These are phyloP conservation scores for Pleurotus ostreatus DNA, from an alignment of 768 basidiomycete genomes.

Conservation along the genomic window DNA sequence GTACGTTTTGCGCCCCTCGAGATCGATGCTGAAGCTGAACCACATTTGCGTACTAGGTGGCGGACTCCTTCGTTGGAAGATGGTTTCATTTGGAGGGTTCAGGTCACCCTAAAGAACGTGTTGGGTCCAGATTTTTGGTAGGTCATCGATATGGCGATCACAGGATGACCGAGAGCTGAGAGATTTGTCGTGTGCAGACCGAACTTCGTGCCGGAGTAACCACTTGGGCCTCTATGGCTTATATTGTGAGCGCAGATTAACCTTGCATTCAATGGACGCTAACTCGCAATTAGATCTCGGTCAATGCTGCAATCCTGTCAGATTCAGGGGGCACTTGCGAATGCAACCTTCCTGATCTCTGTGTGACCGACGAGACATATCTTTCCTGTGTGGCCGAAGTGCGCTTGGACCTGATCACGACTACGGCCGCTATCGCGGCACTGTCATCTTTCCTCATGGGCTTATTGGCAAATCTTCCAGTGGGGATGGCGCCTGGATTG, in stretches of 20 bases:
- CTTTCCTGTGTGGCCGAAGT: constrained; percentile 55
- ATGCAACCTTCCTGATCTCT: constrained; percentile 58
- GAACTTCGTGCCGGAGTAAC: constrained; percentile 78
- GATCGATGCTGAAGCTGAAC: not conserved
- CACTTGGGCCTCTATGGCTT: constrained; percentile 86
- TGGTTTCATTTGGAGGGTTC: constrained; percentile 76
- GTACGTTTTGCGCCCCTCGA: constrained; percentile 16
- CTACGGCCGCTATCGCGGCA: constrained; percentile 74
- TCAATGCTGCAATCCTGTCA: constrained; percentile 77
- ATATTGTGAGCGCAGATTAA: constrained; percentile 52
- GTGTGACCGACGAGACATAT: constrained; percentile 50
- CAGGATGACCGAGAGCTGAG: not conserved
- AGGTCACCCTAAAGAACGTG: constrained; percentile 57
- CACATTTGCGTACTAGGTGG: constrained; percentile 29
- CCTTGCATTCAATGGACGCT: constrained; percentile 1
- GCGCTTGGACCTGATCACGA: constrained; percentile 74
- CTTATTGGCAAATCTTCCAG: constrained; percentile 78
- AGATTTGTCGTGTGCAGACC: constrained; percentile 37
- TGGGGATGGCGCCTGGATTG: constrained; percentile 85
- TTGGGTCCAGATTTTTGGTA: constrained; percentile 60
- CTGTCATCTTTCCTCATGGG: constrained; percentile 83
- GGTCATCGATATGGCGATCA: constrained; percentile 7
- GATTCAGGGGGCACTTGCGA: constrained; percentile 81
- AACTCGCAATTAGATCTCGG: constrained; percentile 57
- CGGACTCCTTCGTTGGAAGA: constrained; percentile 45